Conservation (phyloP, 176 grass and related monocot species). For the Aegilops umbellulata region DNA sequence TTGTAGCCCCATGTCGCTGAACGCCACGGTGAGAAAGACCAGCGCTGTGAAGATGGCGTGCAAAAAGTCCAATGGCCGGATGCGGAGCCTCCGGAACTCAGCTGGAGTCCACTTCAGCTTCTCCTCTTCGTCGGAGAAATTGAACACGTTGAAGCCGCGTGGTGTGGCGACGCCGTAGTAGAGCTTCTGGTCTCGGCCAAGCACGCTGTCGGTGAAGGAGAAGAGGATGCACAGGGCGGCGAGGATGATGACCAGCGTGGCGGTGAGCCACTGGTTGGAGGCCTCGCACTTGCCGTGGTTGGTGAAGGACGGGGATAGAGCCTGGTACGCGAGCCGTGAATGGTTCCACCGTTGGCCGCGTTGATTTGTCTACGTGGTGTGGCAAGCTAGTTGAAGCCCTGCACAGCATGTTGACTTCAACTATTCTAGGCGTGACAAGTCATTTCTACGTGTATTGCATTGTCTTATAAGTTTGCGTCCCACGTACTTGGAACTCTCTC, state of each 20-base stretch:
- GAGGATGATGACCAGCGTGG: neutral
- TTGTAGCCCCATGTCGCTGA: no score
- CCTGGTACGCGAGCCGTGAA: slow-evolving; percentile 49
- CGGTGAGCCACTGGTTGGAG: slow-evolving; percentile 34
- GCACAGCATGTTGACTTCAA: slow-evolving; percentile 7
- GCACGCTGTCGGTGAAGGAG: no score
- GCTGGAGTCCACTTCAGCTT: no score
- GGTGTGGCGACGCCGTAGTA: no score
- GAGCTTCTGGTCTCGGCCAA: no score
- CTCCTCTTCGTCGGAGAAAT: no score
- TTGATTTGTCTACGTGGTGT: slow-evolving; percentile 20
- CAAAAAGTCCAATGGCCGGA: no score
- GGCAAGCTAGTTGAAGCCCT: neutral
- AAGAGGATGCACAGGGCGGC: no score
- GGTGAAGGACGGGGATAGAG: slow-evolving; percentile 58
- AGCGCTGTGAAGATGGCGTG: no score
- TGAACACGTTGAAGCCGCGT: no score
- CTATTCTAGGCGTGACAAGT: neutral
- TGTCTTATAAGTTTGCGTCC: neutral
- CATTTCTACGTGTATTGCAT: neutral
- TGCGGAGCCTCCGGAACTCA: no score
- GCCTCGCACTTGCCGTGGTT: slow-evolving; percentile 38
- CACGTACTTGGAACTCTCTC: neutral
- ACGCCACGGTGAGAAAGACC: no score
- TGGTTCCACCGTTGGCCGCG: neutral